Conservation (phyloP, 2,329 filamentous ascomycete species). For the Fusarium continuum region DNA sequence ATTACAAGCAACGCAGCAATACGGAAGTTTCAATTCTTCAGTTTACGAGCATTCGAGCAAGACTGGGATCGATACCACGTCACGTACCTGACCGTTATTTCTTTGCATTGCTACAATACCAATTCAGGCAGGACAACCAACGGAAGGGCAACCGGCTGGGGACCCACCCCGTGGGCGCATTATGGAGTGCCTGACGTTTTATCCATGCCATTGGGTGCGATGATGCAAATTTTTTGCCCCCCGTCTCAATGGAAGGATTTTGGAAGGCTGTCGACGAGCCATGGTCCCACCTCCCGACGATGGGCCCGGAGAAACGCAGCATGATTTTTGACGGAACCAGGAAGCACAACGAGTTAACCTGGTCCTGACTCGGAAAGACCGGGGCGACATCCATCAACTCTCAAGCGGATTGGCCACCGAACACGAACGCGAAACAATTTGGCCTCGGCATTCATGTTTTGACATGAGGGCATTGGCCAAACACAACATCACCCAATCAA, state of each 20-base stretch:
- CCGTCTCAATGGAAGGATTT: constrained; percentile 40
- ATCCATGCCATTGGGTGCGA: constrained; percentile 40
- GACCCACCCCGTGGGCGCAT: constrained; percentile 18
- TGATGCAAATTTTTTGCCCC: constrained; percentile 43
- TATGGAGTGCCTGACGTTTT: constrained; percentile 26
- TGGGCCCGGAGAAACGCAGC: constrained; percentile 14
- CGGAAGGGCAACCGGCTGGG: constrained; percentile 23
- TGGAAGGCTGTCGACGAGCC: constrained; percentile 34
- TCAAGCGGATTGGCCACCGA: constrained; percentile 12
- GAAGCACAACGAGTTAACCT: constrained; percentile 15
- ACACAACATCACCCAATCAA: constrained; percentile 25
- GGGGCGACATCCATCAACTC: constrained; percentile 10
- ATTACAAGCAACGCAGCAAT: constrained; percentile 2
- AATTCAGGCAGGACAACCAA: constrained; percentile 35
- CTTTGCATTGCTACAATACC: constrained; percentile 38
- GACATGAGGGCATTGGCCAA: constrained; percentile 17
- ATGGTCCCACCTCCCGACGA: constrained; percentile 36
- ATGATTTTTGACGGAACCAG: constrained; percentile 13
- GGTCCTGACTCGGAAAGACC: constrained; percentile 32
- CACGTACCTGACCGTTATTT: constrained; percentile 42
- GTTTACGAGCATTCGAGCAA: constrained; percentile 9
- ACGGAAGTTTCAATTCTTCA: constrained; percentile 3
- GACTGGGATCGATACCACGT: constrained; percentile 37
- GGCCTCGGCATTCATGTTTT: constrained; percentile 21
- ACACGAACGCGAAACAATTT: constrained; percentile 30